These are phyloP conservation scores for Cyberlindnera suaveolens DNA, from an alignment of 805 yeast genomes.

Conservation along the genomic window DNA sequence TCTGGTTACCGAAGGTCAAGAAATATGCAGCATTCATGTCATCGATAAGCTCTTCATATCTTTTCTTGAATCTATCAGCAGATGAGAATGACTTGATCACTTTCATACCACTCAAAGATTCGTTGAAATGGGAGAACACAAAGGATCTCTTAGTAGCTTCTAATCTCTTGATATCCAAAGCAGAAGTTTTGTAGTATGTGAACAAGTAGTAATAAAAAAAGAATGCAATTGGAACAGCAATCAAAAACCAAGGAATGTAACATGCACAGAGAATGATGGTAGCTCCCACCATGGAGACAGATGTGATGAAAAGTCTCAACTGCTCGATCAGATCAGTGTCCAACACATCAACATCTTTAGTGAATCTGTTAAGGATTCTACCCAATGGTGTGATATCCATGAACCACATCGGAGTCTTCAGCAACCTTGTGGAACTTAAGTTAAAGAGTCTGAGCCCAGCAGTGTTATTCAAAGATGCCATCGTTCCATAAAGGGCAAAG, in stretches of 20 bases:
- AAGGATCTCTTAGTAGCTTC: slow-evolving; percentile 67
- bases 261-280: slow-evolving; percentile 59
- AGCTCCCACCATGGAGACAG: slow-evolving; percentile 49
- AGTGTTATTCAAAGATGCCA: slow-evolving; percentile 44
- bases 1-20: slow-evolving; percentile 56
- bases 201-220: slow-evolving; percentile 39
- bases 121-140: slow-evolving; percentile 69
- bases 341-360: slow-evolving; percentile 77
- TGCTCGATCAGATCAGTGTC: slow-evolving; percentile 77
- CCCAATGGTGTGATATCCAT: slow-evolving; percentile 86
- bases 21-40: slow-evolving; percentile 62
- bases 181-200: slow-evolving; percentile 58
- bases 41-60: slow-evolving; percentile 44
- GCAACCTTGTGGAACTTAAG: slow-evolving; percentile 45
- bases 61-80: slow-evolving; percentile 38
- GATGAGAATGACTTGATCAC: slow-evolving; percentile 59
- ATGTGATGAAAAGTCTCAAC: slow-evolving; percentile 50
- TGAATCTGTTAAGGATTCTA: slow-evolving; percentile 75
- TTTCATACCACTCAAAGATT: slow-evolving; percentile 58
- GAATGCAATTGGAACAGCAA: slow-evolving; percentile 51
- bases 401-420: slow-evolving; percentile 75
- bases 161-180: slow-evolving; percentile 70
- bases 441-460: slow-evolving; percentile 56
- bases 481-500: slow-evolving; percentile 47
- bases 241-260: slow-evolving; percentile 72